Base-by-base conservation (phyloP, 2,329 filamentous ascomycete species). In the Diaporthe citri region DNA sequence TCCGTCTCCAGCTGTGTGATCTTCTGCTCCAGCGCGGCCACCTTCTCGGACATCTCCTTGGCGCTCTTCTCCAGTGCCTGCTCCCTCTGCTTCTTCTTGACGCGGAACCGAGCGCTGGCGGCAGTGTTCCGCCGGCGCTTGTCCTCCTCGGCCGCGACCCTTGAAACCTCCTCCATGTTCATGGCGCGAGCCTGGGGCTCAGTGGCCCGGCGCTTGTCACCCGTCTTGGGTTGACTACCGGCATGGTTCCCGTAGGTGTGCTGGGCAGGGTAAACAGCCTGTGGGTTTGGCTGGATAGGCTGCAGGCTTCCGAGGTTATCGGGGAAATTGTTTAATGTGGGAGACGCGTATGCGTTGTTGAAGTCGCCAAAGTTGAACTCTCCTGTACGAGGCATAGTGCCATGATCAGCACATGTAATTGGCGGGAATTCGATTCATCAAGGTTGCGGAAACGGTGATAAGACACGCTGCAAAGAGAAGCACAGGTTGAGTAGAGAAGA, bases 51-150 rank as follows among this genome's bases (percentile, higher is more conserved):
- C 85, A 96, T 94, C 79, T 97, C 95, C 84, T 95, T 95, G 80
- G 95, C 93, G 4, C 91, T 93, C 80, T 91, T 92, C 84, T 96
- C 94, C 71, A 97, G 91, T 12, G 94, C 93, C 84, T 96, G 94
- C 87, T 97, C 95, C 69, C 95, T 93, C 86, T 97, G 94, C 91
- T 97, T 97, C 93, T 97, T 97, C 91, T 97, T 97, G 82, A 97
- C 92, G 75, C 95, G 93, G 89, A 97, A 97, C 67, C 95, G 93
- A 25, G 95, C 95, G 78, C 93, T 95, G 73, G 95, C 95, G 43
- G 95, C 95, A 2, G 95, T 97, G 86, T 97, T 97, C 77, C 95
- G 92, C 75, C 95, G 92, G 67, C 95, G 93, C 86, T 97, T 97
- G 83, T 97, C 95, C 84, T 97, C 95, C 83, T 97, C 95, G 31